A percentile compares a stretch with the other conserved stretches of the same genome.
Evolutionary conservation across 345 rosid genomes (phyloP).

Genomic region (Combretum micranthum): DNA sequence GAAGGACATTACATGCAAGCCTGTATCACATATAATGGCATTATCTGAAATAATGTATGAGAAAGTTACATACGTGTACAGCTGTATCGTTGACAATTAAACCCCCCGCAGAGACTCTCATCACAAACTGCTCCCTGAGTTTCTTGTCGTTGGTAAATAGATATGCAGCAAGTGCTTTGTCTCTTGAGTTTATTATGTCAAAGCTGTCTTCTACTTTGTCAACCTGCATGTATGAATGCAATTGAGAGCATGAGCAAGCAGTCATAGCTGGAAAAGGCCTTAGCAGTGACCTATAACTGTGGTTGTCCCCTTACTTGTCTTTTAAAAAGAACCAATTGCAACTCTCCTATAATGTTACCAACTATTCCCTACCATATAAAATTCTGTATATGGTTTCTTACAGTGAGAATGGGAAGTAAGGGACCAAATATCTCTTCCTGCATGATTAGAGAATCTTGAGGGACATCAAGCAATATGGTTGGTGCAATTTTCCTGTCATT

Average conservation of each 20-base stretch:
- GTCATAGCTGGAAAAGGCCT: background rate
- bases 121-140: constrained; percentile 59
- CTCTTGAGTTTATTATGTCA: constrained; percentile 57
- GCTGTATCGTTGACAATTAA: constrained; percentile 73
- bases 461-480: constrained; percentile 81
- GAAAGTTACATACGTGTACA: constrained; percentile 54
- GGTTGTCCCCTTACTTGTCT: background rate
- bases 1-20: background rate
- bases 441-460: constrained; percentile 72
- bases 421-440: constrained; percentile 95
- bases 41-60: background rate
- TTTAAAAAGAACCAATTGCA: background rate
- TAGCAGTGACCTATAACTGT: too few relatives aligned
- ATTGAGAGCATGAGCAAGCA: background rate
- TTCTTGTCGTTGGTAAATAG: constrained; percentile 68
- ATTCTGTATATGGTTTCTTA: constrained; percentile 16
- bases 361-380: too few relatives aligned
- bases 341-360: background rate
- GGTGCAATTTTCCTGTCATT: constrained; percentile 72
- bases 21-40: too few relatives aligned
- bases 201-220: constrained; percentile 74
- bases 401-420: constrained; percentile 75
- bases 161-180: constrained; percentile 94
- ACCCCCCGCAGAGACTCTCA: constrained; percentile 79
- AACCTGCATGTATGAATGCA: constrained; percentile 36